Conservation (phyloP, 2,329 filamentous ascomycete genomes). For the Colletotrichum sp. region DNA sequence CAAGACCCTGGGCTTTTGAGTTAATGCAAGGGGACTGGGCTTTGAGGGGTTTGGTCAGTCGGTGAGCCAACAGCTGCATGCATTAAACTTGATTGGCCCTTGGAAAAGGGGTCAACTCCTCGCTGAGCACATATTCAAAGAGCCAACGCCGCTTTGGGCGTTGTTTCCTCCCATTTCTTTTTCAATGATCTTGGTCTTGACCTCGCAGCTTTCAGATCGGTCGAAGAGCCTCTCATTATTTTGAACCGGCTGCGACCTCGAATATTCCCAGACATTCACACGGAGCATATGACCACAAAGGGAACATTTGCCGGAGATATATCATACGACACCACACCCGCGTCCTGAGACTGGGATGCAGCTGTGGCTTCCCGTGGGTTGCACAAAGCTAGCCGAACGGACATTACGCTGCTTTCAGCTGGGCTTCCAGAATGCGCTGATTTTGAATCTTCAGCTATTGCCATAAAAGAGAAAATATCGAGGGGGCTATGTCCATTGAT, state of each 20-base stretch:
- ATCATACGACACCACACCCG: not conserved
- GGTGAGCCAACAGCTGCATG: not conserved
- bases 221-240: not conserved
- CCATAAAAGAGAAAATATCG: not conserved
- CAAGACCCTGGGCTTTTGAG: not conserved
- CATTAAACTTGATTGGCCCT: not conserved
- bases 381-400: not conserved
- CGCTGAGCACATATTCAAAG: not conserved
- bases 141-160: not conserved
- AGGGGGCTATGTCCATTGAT: not conserved
- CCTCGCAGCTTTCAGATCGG: not conserved
- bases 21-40: not conserved
- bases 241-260: not conserved
- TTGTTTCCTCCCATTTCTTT: not conserved
- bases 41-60: not conserved
- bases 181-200: not conserved
- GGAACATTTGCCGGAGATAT: not conserved
- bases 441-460: not conserved
- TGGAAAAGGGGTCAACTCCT: not conserved
- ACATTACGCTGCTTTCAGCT: not conserved
- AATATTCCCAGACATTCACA: not conserved
- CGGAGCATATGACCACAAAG: not conserved
- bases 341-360: not conserved
- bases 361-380: not conserved
- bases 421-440: not conserved